Percentiles rank a stretch among this genome's conserved stretches.
Evolutionary conservation across 2,329 filamentous ascomycete genomes (phyloP).

Genomic region (Leptographium lundbergii): DNA sequence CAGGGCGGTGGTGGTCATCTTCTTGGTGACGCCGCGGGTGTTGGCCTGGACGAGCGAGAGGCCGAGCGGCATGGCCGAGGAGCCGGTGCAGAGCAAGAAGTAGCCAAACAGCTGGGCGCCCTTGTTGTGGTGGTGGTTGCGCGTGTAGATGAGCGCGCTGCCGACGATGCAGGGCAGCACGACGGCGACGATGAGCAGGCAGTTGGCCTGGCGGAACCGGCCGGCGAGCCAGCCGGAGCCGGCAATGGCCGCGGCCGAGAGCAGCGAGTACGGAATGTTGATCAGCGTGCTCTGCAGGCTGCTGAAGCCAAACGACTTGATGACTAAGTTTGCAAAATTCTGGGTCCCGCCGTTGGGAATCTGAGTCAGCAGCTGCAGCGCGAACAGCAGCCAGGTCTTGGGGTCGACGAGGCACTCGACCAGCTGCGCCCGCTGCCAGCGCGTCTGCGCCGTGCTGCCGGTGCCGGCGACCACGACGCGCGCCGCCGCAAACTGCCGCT

Average conservation of each 20-base stretch:
- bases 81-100: slow-evolving; percentile 41
- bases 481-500: slow-evolving; percentile 33
- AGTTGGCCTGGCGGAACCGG: slow-evolving; percentile 36
- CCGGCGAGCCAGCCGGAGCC: slow-evolving; percentile 38
- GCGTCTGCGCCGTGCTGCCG: slow-evolving; percentile 33
- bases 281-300: slow-evolving; percentile 41
- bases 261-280: slow-evolving; percentile 45
- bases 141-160: slow-evolving; percentile 38
- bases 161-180: slow-evolving; percentile 39
- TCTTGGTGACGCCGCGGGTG: slow-evolving; percentile 45
- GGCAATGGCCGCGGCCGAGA: slow-evolving; percentile 34
- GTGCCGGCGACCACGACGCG: slow-evolving; percentile 37
- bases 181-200: slow-evolving; percentile 35
- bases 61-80: slow-evolving; percentile 39
- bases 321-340: slow-evolving; percentile 44
- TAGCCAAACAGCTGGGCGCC: slow-evolving; percentile 42
- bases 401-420: slow-evolving; percentile 41
- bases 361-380: slow-evolving; percentile 37
- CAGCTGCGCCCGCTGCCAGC: slow-evolving; percentile 38
- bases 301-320: slow-evolving; percentile 42
- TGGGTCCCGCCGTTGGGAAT: slow-evolving; percentile 52
- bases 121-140: slow-evolving; percentile 23
- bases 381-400: slow-evolving; percentile 47
- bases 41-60: slow-evolving; percentile 39
- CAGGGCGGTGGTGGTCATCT: slow-evolving; percentile 44